Base-by-base conservation (phyloP, 495 filamentous ascomycete species). In the Aspergillus bertholletiae region DNA sequence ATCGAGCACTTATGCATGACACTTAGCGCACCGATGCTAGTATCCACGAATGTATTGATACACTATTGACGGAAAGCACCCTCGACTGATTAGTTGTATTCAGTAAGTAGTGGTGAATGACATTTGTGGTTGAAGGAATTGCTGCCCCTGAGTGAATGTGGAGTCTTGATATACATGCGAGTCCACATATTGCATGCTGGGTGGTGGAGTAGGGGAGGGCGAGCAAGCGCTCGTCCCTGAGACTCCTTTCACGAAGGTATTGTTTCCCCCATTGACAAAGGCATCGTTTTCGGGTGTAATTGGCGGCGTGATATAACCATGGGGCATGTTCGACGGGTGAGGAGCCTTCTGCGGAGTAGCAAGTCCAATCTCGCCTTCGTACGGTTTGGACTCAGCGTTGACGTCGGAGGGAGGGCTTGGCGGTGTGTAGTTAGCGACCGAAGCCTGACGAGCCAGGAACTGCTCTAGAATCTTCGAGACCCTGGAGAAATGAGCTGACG, bases 271-370 rank as follows among this genome's bases (percentile, higher is more conserved):
- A 57, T 65, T 68, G 37, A 61, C 64, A 54, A 84, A 89, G 48
- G 76, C 80, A 50, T 84, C 81, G 20, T 85, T 86, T 59, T 95
- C 91, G n/a, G 94, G 94, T 0, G 95, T 97, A 65, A 97, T 96
- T 3, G 94, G 94, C 18, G 94, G 94, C 21, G 94, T 97, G 53
- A 94, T 83, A 66, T 92, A 93, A 21, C 93, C 95, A 63, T 91
- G 83, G 13, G 85, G 83, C 53, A 88, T 78, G 51, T 82, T 79
- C 26, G 81, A 79, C 27, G 78, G 71, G 46, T 81, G 76, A 44
- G 84, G 78, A 13, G 81, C 80, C 77, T 98, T 98, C 65, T 93
- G 88, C 21, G 94, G 95, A 8, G 94, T 97, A 58, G 82, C 87
- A 66, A 80, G 84, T 59, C 74, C 77, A 55, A 76, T 75, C 56